A percentile compares a stretch with the other conserved stretches of the same genome.
Evolutionary conservation across 805 yeast species (phyloP).

Genomic region (Barnettozyma pratensis): DNA sequence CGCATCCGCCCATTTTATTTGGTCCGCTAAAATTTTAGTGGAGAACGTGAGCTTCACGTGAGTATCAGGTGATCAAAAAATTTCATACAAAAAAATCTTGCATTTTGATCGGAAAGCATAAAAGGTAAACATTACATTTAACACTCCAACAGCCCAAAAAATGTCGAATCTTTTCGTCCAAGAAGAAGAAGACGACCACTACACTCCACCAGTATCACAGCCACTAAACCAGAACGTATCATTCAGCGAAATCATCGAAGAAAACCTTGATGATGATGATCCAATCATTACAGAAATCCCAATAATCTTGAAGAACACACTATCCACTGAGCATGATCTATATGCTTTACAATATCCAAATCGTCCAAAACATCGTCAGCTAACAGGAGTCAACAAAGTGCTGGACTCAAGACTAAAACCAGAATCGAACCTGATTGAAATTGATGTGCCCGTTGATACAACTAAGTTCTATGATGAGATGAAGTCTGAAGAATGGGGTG

Average conservation of each 20-base stretch:
- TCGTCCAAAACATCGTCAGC: conserved; percentile 39
- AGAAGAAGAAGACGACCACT: conserved; percentile 6
- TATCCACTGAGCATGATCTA: conserved; percentile 25
- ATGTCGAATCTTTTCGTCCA: conserved; percentile 9
- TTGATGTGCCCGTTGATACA: conserved; percentile 72
- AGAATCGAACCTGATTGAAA: conserved; percentile 58
- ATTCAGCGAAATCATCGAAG: conserved; percentile 14
- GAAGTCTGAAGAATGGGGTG: conserved; percentile 61
- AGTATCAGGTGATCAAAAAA: too few species aligned
- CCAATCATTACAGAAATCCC: conserved; percentile 61
- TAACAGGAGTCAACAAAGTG: conserved; percentile 30
- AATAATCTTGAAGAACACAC: conserved; percentile 36
- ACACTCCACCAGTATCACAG: background rate
- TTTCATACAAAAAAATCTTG: too few species aligned
- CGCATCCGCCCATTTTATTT: too few species aligned
- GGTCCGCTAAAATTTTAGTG: too few species aligned
- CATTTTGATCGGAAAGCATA: too few species aligned
- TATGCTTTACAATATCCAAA: conserved; percentile 60
- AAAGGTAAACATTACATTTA: too few species aligned
- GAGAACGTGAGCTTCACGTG: too few species aligned
- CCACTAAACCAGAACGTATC: background rate
- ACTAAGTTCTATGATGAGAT: conserved; percentile 58
- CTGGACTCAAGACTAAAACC: conserved; percentile 50
- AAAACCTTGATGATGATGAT: conserved; percentile 29
- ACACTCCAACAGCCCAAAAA: background rate